Percentiles rank a stretch among this genome's conserved stretches.
Conservation (phyloP, 768 basidiomycete genomes). For the Rhodosporidiobolus odoratus region DNA sequence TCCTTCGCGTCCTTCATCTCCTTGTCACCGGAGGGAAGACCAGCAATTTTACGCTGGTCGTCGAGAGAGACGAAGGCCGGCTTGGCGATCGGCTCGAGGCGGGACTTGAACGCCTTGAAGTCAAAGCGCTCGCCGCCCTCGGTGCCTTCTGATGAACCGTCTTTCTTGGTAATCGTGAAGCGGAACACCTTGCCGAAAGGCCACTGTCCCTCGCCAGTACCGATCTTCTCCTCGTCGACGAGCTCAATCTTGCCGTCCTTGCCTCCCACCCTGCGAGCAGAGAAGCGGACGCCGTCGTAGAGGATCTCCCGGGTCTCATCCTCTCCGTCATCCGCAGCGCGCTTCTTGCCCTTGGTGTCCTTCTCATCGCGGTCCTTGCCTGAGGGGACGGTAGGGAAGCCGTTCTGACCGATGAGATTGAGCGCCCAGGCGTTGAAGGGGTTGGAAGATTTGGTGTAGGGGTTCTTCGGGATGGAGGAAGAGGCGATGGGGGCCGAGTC, state of each 20-base stretch:
- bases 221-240: conserved; percentile 32
- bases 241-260: conserved; percentile 31
- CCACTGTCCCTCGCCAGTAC: conserved; percentile 47
- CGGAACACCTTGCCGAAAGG: conserved; percentile 56
- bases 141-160: conserved; percentile 7
- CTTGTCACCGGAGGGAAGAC: conserved; percentile 15
- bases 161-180: conserved; percentile 48
- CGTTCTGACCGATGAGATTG: conserved; percentile 26
- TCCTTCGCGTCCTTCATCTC: conserved; percentile 3
- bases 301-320: conserved; percentile 44
- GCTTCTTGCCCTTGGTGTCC: conserved; percentile 47
- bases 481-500: conserved; percentile 51
- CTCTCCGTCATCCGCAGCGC: conserved; percentile 51
- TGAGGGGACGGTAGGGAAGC: conserved; percentile 45
- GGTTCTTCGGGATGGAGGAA: conserved; percentile 50
- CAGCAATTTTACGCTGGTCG: conserved; percentile 17
- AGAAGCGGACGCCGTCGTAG: conserved; percentile 36
- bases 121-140: conserved; percentile 54
- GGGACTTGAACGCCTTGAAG: conserved; percentile 60
- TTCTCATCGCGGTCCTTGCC: conserved; percentile 46
- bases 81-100: conserved; percentile 30
- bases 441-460: conserved; percentile 18
- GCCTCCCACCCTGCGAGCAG: conserved; percentile 18
- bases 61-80: conserved; percentile 29
- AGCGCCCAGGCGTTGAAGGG: conserved; percentile 40